These are phyloP conservation scores for Aspergillus wentii DNA, from an alignment of 495 filamentous ascomycete genomes.

Conservation along the genomic window DNA sequence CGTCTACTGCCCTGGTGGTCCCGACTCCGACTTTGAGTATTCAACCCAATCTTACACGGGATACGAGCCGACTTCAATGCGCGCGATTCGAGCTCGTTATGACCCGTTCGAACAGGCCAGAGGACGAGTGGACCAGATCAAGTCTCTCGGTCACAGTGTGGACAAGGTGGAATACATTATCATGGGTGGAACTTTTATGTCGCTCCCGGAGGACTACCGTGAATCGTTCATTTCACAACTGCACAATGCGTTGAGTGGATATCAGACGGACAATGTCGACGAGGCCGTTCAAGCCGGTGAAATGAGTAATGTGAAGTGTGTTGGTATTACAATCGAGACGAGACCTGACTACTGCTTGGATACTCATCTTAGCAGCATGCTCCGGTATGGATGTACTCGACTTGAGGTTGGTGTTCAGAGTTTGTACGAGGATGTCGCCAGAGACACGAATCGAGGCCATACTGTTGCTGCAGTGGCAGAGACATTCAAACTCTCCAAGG, in stretches of 20 bases:
- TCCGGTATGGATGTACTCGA: constrained; percentile 92
- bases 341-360: constrained; percentile 94
- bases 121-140: constrained; percentile 93
- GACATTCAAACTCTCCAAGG: constrained; percentile 91
- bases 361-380: constrained; percentile 86
- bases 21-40: constrained; percentile 97
- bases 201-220: constrained; percentile 78
- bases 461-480: constrained; percentile 92
- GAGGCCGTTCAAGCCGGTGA: constrained; percentile 88
- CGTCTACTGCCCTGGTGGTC: constrained; percentile 96
- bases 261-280: constrained; percentile 86
- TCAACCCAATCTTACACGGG: constrained; percentile 98
- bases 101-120: constrained; percentile 97
- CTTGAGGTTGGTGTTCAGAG: constrained; percentile 95
- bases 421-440: constrained; percentile 95
- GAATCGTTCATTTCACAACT: constrained; percentile 91
- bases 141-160: constrained; percentile 88
- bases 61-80: constrained; percentile 97
- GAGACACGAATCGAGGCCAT: constrained; percentile 95
- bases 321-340: constrained; percentile 95
- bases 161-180: constrained; percentile 99
- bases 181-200: constrained; percentile 99
- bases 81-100: constrained; percentile 93
- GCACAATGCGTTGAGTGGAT: constrained; percentile 93
- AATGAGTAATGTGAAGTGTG: constrained; percentile 93